Percentiles rank a stretch among this genome's conserved stretches.
These are phyloP conservation scores for Vachellia collinsii DNA, from an alignment of 306 rosid genomes.

Conservation along the genomic window DNA sequence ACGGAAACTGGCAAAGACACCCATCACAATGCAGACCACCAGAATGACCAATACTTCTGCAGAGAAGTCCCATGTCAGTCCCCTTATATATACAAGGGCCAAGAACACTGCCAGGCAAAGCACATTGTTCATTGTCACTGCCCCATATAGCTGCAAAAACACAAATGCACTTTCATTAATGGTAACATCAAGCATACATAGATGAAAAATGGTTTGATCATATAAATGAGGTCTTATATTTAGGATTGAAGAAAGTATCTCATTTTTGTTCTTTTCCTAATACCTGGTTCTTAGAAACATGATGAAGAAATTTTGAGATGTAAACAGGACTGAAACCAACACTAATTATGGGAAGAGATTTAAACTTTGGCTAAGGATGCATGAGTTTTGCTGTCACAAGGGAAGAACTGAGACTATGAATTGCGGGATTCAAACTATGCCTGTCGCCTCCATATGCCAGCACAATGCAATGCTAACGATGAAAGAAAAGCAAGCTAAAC, in stretches of 20 bases:
- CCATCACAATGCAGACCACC: slow-evolving; percentile 72
- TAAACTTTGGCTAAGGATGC: not conserved
- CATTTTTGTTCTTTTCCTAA: not conserved
- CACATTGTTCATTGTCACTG: slow-evolving; percentile 91
- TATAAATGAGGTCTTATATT: too few relatives aligned
- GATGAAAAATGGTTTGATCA: not conserved
- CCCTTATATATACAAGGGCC: slow-evolving; percentile 80
- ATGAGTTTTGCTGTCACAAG: not conserved
- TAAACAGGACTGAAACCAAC: not conserved
- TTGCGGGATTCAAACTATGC: not conserved
- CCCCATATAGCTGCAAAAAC: slow-evolving; percentile 79
- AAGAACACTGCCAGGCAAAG: slow-evolving; percentile 89
- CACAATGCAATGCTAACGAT: not conserved
- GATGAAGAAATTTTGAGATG: not conserved
- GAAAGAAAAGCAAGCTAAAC: not conserved
- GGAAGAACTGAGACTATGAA: not conserved
- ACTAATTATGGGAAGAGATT: not conserved
- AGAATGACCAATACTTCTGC: slow-evolving; percentile 85
- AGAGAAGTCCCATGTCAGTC: slow-evolving; percentile 89
- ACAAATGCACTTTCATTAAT: not conserved
- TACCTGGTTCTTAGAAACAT: not conserved
- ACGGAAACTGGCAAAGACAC: slow-evolving; percentile 76
- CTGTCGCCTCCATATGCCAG: not conserved
- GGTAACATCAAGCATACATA: not conserved
- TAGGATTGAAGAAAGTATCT: not conserved